A percentile compares a stretch with the other conserved stretches of the same genome.
These are phyloP conservation scores for Gracilariopsis chorda DNA, from an alignment of 23 red algal species.

Conservation along the genomic window DNA sequence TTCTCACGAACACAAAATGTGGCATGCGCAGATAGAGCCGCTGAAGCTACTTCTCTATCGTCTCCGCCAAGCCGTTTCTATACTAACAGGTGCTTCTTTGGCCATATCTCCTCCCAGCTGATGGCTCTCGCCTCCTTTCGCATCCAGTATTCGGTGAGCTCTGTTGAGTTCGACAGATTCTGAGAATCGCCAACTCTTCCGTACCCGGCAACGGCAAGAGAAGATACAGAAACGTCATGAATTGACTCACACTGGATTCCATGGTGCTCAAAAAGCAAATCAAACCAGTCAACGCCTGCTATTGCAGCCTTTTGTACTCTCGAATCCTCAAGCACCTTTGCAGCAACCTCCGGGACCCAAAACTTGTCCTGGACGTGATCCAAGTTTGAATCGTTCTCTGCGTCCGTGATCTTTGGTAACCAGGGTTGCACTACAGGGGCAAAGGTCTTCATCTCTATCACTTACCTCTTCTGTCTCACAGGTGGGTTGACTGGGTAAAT, in stretches of 20 bases:
- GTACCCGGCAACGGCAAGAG: background rate
- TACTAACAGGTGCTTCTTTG: background rate
- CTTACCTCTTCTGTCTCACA: background rate
- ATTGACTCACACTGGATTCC: conserved; percentile 5
- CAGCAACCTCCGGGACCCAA: background rate
- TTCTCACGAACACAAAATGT: conserved; percentile 13
- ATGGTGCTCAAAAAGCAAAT: background rate
- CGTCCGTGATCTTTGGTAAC: conserved; percentile 11
- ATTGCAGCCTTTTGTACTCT: background rate
- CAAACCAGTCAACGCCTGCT: background rate
- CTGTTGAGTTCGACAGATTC: background rate
- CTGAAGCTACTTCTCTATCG: background rate
- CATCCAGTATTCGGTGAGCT: conserved; percentile 22
- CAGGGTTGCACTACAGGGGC: background rate
- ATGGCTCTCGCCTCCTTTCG: background rate
- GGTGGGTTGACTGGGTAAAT: background rate
- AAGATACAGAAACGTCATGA: background rate
- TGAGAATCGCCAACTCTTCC: background rate
- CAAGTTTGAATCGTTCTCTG: background rate
- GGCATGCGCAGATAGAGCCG: background rate
- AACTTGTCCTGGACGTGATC: background rate
- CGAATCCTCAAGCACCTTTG: background rate
- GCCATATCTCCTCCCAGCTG: background rate
- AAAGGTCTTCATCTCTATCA: background rate
- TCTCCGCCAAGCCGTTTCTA: background rate